phyloP scores from a whole-genome alignment of 345 rosid species.

The Gossypium turneri region DNA sequence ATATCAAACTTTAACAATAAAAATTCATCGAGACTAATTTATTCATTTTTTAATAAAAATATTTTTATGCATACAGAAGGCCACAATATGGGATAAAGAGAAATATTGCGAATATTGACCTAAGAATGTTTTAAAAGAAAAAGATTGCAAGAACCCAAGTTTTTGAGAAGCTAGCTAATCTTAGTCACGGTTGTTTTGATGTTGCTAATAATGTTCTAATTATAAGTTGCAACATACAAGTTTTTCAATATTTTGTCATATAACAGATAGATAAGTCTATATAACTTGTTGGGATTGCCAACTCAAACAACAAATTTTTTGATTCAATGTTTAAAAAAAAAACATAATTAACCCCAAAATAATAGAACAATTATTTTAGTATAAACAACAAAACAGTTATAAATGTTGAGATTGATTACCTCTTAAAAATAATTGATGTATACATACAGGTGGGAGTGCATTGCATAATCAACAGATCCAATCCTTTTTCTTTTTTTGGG shows the following conservation, averaged over 20 bases:
- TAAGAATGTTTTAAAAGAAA: too few species aligned
- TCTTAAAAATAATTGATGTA: background rate
- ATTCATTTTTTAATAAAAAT: too few species aligned
- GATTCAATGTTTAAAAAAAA: background rate
- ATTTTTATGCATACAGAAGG: too few species aligned
- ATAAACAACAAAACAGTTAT: too few species aligned
- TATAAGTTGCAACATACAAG: too few species aligned
- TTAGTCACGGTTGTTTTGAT: background rate
- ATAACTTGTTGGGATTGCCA: constrained; percentile 19
- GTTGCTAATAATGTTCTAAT: too few species aligned
- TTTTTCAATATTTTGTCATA: background rate
- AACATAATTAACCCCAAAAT: background rate
- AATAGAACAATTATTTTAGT: background rate
- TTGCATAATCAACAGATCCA: constrained; percentile 30
- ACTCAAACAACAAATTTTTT: background rate
- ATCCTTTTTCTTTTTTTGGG: background rate
- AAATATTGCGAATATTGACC: background rate
- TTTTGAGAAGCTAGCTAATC: too few species aligned
- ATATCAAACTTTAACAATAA: too few species aligned
- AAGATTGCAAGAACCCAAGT: too few species aligned
- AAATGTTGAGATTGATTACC: too few species aligned
- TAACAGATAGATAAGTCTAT: background rate
- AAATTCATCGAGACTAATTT: too few species aligned
- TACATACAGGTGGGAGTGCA: constrained; percentile 16
- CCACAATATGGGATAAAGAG: background rate